Evolutionary conservation across 2,329 filamentous ascomycete species (phyloP), one percentile per base, ranked within the genome.

Genomic region (Pleurostoma richardsiae): DNA sequence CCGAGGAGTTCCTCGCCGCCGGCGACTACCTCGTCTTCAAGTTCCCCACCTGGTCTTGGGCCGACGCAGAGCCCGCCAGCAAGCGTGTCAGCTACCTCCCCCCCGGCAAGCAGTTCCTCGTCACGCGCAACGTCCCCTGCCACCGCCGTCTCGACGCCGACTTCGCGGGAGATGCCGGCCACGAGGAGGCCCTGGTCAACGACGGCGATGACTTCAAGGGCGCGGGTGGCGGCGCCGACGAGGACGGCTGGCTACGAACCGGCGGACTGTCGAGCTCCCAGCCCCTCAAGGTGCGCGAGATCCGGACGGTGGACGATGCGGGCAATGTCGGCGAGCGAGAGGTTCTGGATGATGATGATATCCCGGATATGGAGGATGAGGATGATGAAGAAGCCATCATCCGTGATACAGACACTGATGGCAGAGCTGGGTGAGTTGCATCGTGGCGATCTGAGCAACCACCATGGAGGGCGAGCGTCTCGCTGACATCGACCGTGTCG

Each of bases 21-120:
- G 94, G 94, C 58, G 94, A 99, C 73, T 99, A 97, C 66, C 83
- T 99, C 36, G 91, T 96, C 61, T 96, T 95, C 83, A 97, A 96
- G 74, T 99, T 99, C 71, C 94, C 92, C 6, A 95, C 92, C 49
- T 99, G 94, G 94, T 87, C 89, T 43, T 99, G 94, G 94, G 84
- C 87, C 54, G 89, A 94, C 59, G 91, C 92, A 55, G 88, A 92
- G 46, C 82, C 84, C n/a, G 80, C 85, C 2, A 78, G 81, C 51
- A 88, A 90, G 65, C 86, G 90, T 53, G 88, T 88, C 46, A 73
- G 76, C 54, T 88, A 95, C 63, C 82, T 99, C 4, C 94, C 94
- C 1, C 71, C 83, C 0, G 89, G 87, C 44, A 99, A 97, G 72
- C 94, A 99, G 77, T 99, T 90, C 62, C 80, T 99, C 36, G 87